Percentiles rank a stretch among this genome's conserved stretches.
phyloP scores from a whole-genome alignment of 2,329 filamentous ascomycete genomes.

The Paraphoma chrysanthemicola region DNA sequence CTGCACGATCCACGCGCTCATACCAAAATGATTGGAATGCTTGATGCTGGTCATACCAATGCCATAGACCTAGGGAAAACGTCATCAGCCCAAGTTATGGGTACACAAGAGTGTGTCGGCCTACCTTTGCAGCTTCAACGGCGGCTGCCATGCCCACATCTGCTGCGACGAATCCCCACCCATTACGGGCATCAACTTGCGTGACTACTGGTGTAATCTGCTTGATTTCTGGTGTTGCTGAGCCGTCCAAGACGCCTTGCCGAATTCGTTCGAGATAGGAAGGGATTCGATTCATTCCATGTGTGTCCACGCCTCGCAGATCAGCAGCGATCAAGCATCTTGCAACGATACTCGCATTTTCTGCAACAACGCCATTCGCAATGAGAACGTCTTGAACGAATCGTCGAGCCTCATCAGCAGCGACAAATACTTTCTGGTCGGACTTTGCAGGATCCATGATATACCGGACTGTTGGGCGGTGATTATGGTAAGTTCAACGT shows the following conservation, averaged over 20 bases:
- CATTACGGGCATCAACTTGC: conserved; percentile 71
- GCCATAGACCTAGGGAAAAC: conserved; percentile 55
- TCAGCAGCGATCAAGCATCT: conserved; percentile 75
- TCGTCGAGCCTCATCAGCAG: conserved; percentile 13
- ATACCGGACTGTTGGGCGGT: neutral
- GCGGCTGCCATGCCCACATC: conserved; percentile 70
- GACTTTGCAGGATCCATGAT: neutral
- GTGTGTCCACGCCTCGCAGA: conserved; percentile 80
- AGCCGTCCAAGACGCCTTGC: conserved; percentile 70
- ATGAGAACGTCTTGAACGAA: conserved; percentile 64
- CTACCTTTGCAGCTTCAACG: conserved; percentile 66
- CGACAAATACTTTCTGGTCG: conserved; percentile 13
- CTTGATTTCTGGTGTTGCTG: conserved; percentile 63
- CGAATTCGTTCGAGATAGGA: conserved; percentile 78
- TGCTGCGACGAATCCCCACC: conserved; percentile 77
- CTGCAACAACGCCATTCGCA: conserved; percentile 65
- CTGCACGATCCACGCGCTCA: conserved; percentile 81
- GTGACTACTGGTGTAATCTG: conserved; percentile 75
- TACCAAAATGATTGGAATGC: conserved; percentile 83
- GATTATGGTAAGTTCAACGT: too few relatives aligned
- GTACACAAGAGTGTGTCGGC: neutral
- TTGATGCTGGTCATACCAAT: conserved; percentile 79
- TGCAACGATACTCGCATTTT: conserved; percentile 69
- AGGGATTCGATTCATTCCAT: conserved; percentile 79
- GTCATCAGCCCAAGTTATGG: neutral